Conservation (phyloP, 805 yeast genomes). For the Crinitomyces ghanaensis region DNA sequence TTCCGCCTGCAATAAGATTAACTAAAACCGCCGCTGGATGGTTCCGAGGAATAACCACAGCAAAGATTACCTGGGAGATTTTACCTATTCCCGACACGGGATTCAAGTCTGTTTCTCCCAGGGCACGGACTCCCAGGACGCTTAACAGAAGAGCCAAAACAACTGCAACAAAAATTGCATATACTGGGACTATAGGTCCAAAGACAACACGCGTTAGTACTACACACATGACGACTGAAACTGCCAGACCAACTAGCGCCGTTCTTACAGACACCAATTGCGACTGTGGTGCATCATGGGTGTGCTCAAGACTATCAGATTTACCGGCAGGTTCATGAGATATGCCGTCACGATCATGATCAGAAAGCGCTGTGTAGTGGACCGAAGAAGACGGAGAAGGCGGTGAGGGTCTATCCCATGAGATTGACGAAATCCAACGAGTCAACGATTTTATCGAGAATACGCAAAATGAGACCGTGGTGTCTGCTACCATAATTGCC, state of each 20-base stretch:
- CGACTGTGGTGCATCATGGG: constrained; percentile 26
- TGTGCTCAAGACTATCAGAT: constrained; percentile 9
- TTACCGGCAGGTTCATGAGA: no score
- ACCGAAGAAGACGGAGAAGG: neutral
- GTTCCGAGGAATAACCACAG: constrained; percentile 58
- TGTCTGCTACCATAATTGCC: constrained; percentile 89
- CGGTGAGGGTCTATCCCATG: no score
- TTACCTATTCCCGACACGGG: constrained; percentile 97
- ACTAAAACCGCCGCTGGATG: constrained; percentile 76
- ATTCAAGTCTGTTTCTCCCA: constrained; percentile 93
- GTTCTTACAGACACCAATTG: constrained; percentile 39
- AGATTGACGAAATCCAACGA: constrained; percentile 3
- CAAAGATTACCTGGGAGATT: constrained; percentile 79
- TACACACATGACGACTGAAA: constrained; percentile 60
- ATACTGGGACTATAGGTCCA: constrained; percentile 58
- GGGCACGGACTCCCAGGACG: constrained; percentile 79
- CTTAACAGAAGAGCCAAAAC: constrained; percentile 68
- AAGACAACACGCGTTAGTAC: constrained; percentile 55
- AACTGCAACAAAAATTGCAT: constrained; percentile 58
- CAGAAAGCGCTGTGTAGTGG: neutral
- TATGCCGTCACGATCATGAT: neutral
- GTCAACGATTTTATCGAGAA: constrained; percentile 38
- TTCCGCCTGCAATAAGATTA: constrained; percentile 89
- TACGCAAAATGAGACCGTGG: constrained; percentile 66
- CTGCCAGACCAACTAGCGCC: constrained; percentile 48